These are phyloP conservation scores for Aspergillus ochraceoroseus DNA, from an alignment of 2,329 filamentous ascomycete species.

Conservation along the genomic window DNA sequence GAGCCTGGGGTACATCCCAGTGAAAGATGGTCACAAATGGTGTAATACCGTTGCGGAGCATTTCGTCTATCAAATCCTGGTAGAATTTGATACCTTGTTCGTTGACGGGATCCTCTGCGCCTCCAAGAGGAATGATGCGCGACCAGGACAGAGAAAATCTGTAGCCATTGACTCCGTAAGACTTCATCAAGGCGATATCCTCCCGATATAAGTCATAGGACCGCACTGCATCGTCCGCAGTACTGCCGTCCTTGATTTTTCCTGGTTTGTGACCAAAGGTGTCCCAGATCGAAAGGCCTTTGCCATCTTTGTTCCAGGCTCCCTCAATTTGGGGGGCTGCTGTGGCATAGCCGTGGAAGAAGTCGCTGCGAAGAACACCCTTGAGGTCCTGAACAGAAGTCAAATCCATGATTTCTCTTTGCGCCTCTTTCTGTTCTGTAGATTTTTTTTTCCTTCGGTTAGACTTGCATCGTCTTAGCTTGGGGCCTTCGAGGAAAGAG, in stretches of 20 bases:
- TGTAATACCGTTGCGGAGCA: conserved; percentile 37
- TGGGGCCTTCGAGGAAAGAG: conserved; percentile 4
- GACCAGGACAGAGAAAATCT: conserved; percentile 46
- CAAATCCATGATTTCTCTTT: conserved; percentile 22
- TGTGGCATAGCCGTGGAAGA: conserved; percentile 36
- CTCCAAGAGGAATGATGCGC: conserved; percentile 46
- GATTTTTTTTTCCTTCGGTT: not conserved
- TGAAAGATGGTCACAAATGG: conserved; percentile 45
- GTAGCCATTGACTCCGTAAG: conserved; percentile 30
- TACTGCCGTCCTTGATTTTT: conserved; percentile 30
- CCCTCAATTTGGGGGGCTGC: conserved; percentile 44
- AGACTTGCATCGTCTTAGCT: not conserved
- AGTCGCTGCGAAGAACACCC: conserved; percentile 25
- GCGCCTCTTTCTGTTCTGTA: not conserved
- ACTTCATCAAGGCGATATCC: conserved; percentile 33
- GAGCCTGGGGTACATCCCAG: conserved; percentile 37
- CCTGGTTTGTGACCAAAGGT: conserved; percentile 32
- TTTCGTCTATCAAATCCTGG: conserved; percentile 42
- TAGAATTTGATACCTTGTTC: conserved; percentile 44
- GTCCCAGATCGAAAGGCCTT: conserved; percentile 39
- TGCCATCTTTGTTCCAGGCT: conserved; percentile 35
- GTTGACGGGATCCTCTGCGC: conserved; percentile 41
- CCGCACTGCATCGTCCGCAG: conserved; percentile 47
- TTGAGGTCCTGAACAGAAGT: conserved; percentile 27
- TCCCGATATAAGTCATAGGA: conserved; percentile 46